Evolutionary conservation across 306 rosid genomes (phyloP), one percentile per base, ranked within the genome.

Genomic region (Carpinus fangiana): DNA sequence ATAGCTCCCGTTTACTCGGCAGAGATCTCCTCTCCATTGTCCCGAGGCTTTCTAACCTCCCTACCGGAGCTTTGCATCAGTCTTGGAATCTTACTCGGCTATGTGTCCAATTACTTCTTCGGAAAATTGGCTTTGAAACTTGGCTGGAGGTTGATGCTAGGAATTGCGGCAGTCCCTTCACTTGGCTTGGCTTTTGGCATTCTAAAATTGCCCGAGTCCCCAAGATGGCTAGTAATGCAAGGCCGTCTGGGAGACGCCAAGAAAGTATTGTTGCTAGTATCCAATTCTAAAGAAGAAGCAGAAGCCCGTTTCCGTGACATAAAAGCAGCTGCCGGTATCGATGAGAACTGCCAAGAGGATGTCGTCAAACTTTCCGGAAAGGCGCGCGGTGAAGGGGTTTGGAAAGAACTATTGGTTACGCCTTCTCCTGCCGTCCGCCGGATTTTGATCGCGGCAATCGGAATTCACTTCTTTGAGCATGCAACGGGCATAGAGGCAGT

Each of bases 91-190:
- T 83, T 91, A 7, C 9, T 81, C 2, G 98, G 98, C 7, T 95
- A 92, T 18, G n/a, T 95, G 0, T 75, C 95, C 0, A 92, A 95
- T 52, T 92, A 81, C 67, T 23, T 80, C 0, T 81, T 95, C 2
- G 92, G 91, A 0, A 90, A 90, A 48, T 41, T 95, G 17, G 1
- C 55, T 0, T 78, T 90, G 83, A 74, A 71, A 18, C 82, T 95
- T 57, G 98, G 98, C 1, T 95, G 97, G 98, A 86, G 98, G 52
- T 0, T 92, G 55, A 95, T 95, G 98, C 87, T 95, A 5, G 98
- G 98, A 6, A 5, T 88, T 9, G 96, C 95, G 2, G 93, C 90
- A 1, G 12, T 87, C 59, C 99, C 99, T 61, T 90, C 98, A 2
- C 52, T 91, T 31, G 78, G 26, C 2, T 76, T 95, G 50, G 80